Base-by-base conservation (phyloP, 306 rosid species). In the Vigna radiata region DNA sequence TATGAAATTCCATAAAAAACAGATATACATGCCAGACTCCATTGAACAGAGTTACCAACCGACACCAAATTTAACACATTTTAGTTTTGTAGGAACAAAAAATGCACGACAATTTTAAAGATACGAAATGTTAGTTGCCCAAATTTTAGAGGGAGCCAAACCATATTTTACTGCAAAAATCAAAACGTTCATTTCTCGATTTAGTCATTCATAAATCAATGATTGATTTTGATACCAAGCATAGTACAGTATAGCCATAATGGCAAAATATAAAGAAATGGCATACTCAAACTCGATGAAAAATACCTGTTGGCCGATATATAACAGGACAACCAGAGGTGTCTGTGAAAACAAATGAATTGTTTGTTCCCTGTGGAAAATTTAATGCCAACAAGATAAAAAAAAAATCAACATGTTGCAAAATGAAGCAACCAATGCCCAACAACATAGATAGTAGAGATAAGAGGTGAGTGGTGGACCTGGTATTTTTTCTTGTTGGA, bases 301-400 rank as follows among this genome's bases (percentile, higher is more conserved):
- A 47, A 19, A 79, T 86, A 94, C 98, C 97, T 84, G 97, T 94
- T 78, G 97, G 96, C 77, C 77, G 96, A 83, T 79, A 94, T 65
- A 94, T 71, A 67, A 78, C 89, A 68, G 98, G 95, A 83, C 72
- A 82, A 19, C 93, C 97, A 43, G 89, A 69, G 70, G 63, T 84
- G 73, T 88, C 83, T 19, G 96, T 91, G 90, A 91, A 94, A 58
- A 94, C 98, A 88, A 90, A 94, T 16, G 98, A 81, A 82, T 74
- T 83, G 81, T 85, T 94, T 53, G 96, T 85, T 85, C 98, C 98
- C 98, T 94, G 95, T 61, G 85, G 76, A 84, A 82, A 58, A 52
- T 65, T 59, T 11, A 67, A 13, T n/a, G 81, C 81, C 76, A 80
- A 71, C 33, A 63, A 62, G 64, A 73, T 62, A 29, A 44, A 29